Base-by-base conservation (phyloP, 805 yeast genomes). In the Yamadazyma insecticola region DNA sequence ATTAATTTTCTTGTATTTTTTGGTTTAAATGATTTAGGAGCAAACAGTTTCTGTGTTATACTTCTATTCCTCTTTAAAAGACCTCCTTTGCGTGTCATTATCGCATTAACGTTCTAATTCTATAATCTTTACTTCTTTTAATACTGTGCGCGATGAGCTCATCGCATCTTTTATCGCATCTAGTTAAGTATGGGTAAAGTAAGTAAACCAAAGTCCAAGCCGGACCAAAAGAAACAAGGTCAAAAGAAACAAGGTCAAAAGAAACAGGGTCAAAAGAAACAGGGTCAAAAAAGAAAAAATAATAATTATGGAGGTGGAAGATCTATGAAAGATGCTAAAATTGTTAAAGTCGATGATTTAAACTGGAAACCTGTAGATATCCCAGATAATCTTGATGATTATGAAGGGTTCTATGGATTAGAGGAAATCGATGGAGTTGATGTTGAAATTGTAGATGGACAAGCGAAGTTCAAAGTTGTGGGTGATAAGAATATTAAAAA, bases 341-440 rank as follows among this genome's bases (percentile, higher is more conserved):
- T 68, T 15, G 74, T 78, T 11, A 62, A 61, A 15, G 71, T 74
- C 2, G 70, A 70, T 40, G 65, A 67, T 13, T 58, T 84, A 40
- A 60, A 65, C 6, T 90, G 98, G 98, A 83, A 81, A 42, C 52
- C 79, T 3, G 95, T 89, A 6, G 82, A 79, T 2, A 72, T 89
- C 31, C 90, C 94, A 4, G 90, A 85, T 41, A 79, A 86, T 16
- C 57, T 85, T 29, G 95, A 79, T 38, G 96, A 87, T 55, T 85
- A 82, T 50, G 89, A 84, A 43, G 96, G 96, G 0, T 81, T 89
- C 47, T 87, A 79, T 53, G 98, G 97, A 0, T 62, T 92, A 21
- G 98, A 90, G 54, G 97, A 90, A 53, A 70, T 92, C 30, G 96
- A 87, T 35, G 97, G 96, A 26, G 97, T 90, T 20, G 89, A 73